Evolutionary conservation across 331 rosid species (phyloP).

Genomic region (Pyrus hybrid): DNA sequence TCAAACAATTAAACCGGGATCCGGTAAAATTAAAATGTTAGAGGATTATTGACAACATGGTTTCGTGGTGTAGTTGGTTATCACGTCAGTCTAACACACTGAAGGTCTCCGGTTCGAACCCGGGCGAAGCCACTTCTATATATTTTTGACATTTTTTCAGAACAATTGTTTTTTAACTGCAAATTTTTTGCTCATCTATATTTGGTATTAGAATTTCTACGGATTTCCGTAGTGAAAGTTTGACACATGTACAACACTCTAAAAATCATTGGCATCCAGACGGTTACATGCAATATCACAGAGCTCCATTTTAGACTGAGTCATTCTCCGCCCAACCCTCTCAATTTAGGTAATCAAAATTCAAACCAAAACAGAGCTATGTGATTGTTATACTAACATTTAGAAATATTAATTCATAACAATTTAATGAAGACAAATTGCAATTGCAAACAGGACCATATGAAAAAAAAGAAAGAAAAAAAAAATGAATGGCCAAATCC

Average conservation of each 20-base stretch:
- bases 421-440: neutral
- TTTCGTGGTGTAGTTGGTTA: slow-evolving; percentile 23
- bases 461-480: neutral
- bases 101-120: slow-evolving; percentile 16
- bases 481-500: neutral
- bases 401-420: neutral
- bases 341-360: too few relatives aligned
- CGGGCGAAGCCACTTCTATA: slow-evolving; percentile 1
- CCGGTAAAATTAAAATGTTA: rapidly evolving
- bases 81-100: slow-evolving; percentile 23
- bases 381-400: too few relatives aligned
- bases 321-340: too few relatives aligned
- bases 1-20: neutral
- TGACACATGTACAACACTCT: too few relatives aligned
- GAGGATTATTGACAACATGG: neutral
- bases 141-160: neutral
- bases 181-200: neutral
- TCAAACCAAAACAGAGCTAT: too few relatives aligned
- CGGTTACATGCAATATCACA: too few relatives aligned
- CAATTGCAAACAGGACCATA: neutral
- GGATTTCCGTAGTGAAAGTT: too few relatives aligned
- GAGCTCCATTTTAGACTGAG: too few relatives aligned
- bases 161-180: too few relatives aligned
- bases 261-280: too few relatives aligned
- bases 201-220: neutral